A percentile compares a stretch with the other conserved stretches of the same genome.
phyloP scores from a whole-genome alignment of 345 rosid genomes.

The Excoecaria cochinchinensis region DNA sequence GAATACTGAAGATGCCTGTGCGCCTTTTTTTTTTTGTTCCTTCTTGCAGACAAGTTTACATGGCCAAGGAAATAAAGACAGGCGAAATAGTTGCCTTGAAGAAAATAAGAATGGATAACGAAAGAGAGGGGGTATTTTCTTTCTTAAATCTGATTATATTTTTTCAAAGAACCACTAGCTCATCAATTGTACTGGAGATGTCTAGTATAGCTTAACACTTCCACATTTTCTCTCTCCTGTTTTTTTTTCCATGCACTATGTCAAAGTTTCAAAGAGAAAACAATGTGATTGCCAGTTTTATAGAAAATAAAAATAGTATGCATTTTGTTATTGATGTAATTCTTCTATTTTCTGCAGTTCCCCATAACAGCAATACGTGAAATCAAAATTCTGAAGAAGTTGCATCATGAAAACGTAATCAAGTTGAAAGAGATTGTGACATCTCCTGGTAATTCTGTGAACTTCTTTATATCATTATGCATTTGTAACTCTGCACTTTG shows the following conservation, averaged over 20 bases:
- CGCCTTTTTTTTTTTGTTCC: neutral
- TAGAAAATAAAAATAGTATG: neutral
- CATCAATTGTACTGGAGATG: neutral
- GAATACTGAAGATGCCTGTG: neutral
- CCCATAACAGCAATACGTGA: constrained; percentile 83
- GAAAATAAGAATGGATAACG: constrained; percentile 96
- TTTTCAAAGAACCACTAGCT: neutral
- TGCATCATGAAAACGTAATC: constrained; percentile 67
- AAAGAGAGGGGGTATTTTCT: constrained; percentile 84
- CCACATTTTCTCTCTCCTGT: neutral
- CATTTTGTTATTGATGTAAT: neutral
- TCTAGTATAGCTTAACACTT: too few species aligned
- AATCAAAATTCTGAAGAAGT: constrained; percentile 75
- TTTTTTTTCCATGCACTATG: neutral
- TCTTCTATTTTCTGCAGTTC: constrained; percentile 41
- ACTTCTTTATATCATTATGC: neutral
- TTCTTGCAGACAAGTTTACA: constrained; percentile 83
- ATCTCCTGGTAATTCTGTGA: constrained; percentile 52
- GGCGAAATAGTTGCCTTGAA: constrained; percentile 95
- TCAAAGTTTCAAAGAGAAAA: neutral
- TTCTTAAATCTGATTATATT: neutral
- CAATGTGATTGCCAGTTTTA: neutral
- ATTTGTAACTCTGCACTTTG: neutral
- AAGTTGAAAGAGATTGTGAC: constrained; percentile 76
- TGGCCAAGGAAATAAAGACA: constrained; percentile 84